These are phyloP conservation scores for Leccinum proliferum DNA, from an alignment of 1,284 basidiomycete species.

Conservation along the genomic window DNA sequence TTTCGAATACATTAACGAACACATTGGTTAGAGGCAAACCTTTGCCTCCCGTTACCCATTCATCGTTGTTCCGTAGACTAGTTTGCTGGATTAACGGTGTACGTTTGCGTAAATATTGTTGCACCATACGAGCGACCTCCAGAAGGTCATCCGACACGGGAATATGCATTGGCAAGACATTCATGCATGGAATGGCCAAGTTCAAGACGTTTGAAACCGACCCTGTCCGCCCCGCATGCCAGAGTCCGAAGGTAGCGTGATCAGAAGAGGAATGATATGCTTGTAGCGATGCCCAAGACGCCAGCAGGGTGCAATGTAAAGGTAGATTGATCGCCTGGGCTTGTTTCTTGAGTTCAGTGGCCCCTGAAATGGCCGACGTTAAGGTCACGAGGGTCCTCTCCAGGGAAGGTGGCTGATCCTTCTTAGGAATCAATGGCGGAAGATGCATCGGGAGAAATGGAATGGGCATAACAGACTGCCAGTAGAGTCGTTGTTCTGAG, in stretches of 20 bases:
- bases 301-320: constrained; percentile 38
- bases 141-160: constrained; percentile 16
- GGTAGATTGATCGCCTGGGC: constrained; percentile 32
- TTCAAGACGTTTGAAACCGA: constrained; percentile 30
- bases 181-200: constrained; percentile 42
- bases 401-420: background rate
- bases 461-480: constrained; percentile 32
- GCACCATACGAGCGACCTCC: constrained; percentile 30
- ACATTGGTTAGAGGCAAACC: constrained; percentile 38
- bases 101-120: constrained; percentile 34
- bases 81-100: constrained; percentile 40
- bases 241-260: constrained; percentile 39
- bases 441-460: constrained; percentile 29
- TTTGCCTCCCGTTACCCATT: constrained; percentile 31
- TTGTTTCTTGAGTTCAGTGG: constrained; percentile 21
- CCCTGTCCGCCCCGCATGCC: constrained; percentile 42
- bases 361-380: constrained; percentile 17
- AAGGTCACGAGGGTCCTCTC: constrained; percentile 20
- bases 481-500: constrained; percentile 36
- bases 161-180: constrained; percentile 41
- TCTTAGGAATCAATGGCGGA: constrained; percentile 22
- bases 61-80: constrained; percentile 33
- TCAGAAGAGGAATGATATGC: constrained; percentile 28
- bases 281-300: constrained; percentile 42
- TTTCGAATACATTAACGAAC: constrained; percentile 42